Conservation (phyloP, 2,329 filamentous ascomycete genomes). For the Neocucurbitaria cava region DNA sequence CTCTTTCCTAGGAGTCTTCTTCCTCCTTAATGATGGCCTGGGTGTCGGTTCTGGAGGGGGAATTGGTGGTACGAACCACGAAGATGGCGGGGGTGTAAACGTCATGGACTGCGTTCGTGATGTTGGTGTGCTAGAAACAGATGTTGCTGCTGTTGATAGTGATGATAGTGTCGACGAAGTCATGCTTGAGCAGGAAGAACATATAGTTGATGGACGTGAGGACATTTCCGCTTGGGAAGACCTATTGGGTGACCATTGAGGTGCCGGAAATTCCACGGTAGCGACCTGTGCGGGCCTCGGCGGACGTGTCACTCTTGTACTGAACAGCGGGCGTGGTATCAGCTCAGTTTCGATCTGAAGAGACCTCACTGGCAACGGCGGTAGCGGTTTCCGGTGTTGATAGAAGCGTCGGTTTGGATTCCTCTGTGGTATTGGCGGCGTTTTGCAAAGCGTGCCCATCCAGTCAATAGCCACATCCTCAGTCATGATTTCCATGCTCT, state of each 20-base stretch:
- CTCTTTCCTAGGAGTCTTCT: conserved; percentile 33
- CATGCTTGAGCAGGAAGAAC: conserved; percentile 20
- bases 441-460: conserved; percentile 18
- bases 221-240: conserved; percentile 13
- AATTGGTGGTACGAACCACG: conserved; percentile 14
- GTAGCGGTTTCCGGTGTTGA: conserved; percentile 21
- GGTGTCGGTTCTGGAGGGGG: conserved; percentile 16
- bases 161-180: conserved; percentile 17
- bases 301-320: conserved; percentile 23
- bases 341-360: conserved; percentile 22
- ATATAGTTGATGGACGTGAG: conserved; percentile 22
- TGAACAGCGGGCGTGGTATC: conserved; percentile 37
- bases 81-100: conserved; percentile 15
- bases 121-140: conserved; percentile 20
- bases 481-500: conserved; percentile 14
- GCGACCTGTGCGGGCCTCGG: conserved; percentile 27
- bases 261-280: conserved; percentile 26
- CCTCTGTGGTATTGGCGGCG: conserved; percentile 23
- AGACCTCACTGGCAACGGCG: conserved; percentile 9
- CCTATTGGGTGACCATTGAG: conserved; percentile 16
- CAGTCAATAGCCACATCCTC: conserved; percentile 18
- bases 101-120: conserved; percentile 14
- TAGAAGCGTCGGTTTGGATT: conserved; percentile 22
- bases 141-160: conserved; percentile 24
- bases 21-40: conserved; percentile 22